Evolutionary conservation across 139 green algal genomes (phyloP).

Genomic region (Yamagishiella unicocca): DNA sequence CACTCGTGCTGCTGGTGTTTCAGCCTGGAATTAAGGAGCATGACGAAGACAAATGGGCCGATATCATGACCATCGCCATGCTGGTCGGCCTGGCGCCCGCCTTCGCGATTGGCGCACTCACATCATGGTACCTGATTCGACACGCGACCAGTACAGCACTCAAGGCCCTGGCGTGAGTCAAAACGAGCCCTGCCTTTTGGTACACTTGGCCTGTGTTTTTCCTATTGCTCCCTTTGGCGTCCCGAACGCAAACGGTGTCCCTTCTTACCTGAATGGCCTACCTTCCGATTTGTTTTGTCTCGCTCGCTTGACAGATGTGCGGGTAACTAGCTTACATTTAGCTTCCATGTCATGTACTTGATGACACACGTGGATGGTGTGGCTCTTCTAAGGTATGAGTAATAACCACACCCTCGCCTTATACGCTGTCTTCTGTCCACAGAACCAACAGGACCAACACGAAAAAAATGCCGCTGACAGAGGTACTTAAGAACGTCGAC

Average conservation of each 20-base stretch:
- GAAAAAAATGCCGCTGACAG: neutral
- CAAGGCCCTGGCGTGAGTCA: slow-evolving; percentile 3
- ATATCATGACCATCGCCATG: slow-evolving; percentile 10
- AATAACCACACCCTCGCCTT: no score
- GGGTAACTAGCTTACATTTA: no score
- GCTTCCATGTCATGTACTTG: no score
- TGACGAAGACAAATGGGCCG: neutral
- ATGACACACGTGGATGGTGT: no score
- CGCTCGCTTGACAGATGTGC: neutral
- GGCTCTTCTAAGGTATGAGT: no score
- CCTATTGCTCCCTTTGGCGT: neutral
- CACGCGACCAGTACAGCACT: neutral
- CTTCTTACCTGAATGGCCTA: neutral
- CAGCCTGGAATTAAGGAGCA: neutral
- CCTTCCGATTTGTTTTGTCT: neutral
- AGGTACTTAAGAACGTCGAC: neutral
- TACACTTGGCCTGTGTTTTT: neutral
- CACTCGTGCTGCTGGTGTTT: slow-evolving; percentile 38
- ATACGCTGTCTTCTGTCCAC: no score
- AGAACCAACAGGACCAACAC: neutral
- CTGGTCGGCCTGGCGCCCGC: slow-evolving; percentile 13
- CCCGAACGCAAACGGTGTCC: no score
- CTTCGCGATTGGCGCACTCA: neutral
- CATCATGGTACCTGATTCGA: neutral
- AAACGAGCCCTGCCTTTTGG: neutral